These are phyloP conservation scores for Meyerozyma smithsonii DNA, from an alignment of 1,139 yeast genomes.

Conservation along the genomic window DNA sequence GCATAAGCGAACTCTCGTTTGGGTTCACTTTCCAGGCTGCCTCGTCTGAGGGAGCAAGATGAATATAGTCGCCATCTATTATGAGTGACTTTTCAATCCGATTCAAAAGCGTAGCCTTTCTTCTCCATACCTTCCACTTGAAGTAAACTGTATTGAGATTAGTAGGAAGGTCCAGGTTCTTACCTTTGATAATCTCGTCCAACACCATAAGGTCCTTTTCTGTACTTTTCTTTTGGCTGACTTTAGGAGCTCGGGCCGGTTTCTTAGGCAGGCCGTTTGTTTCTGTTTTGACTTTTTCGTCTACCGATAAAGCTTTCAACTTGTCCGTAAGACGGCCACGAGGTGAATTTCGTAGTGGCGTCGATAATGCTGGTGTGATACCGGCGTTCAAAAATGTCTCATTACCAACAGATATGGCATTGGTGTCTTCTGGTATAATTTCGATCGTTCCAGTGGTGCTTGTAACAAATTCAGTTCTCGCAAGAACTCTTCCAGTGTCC, in stretches of 20 bases:
- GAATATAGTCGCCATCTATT: slow-evolving; percentile 89
- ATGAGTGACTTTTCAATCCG: slow-evolving; percentile 81
- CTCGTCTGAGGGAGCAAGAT: slow-evolving; percentile 75
- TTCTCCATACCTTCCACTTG: slow-evolving; percentile 78
- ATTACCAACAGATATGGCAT: slow-evolving; percentile 5
- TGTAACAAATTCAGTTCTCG: not conserved
- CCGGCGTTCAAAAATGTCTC: slow-evolving; percentile 13
- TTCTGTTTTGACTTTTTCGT: not conserved
- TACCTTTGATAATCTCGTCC: slow-evolving; percentile 34
- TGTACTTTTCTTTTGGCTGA: slow-evolving; percentile 8
- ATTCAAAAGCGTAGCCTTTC: slow-evolving; percentile 78
- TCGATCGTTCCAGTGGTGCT: not conserved
- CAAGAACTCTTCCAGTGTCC: not conserved
- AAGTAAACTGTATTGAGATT: slow-evolving; percentile 38
- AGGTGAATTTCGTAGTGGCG: slow-evolving; percentile 24
- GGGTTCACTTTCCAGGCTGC: slow-evolving; percentile 48
- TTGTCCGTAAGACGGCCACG: slow-evolving; percentile 9
- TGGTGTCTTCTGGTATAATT: not conserved
- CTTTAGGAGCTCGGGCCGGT: slow-evolving; percentile 1
- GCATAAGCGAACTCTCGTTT: slow-evolving; percentile 25
- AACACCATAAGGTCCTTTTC: slow-evolving; percentile 18
- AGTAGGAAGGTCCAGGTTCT: slow-evolving; percentile 25
- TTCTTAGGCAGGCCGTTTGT: not conserved
- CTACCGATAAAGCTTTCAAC: not conserved
- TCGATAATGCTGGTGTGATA: slow-evolving; percentile 29